Conservation (phyloP, 176 grass and related monocot species). For the Aegilops speltoides region DNA sequence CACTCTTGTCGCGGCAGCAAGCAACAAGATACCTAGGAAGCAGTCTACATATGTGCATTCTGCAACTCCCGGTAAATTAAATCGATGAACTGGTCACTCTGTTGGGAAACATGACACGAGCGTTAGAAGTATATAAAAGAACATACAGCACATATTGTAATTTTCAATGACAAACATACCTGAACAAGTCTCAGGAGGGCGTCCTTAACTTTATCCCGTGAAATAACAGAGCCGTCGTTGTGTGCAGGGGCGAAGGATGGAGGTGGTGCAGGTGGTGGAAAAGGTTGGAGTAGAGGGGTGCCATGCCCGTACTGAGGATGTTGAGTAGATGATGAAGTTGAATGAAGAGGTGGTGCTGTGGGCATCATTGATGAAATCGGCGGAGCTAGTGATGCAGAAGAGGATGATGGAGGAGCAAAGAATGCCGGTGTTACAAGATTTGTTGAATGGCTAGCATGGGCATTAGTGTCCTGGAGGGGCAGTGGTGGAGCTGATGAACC, state of each 20-base stretch:
- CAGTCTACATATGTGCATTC: slow-evolving; percentile 53
- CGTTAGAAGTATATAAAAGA: slow-evolving; percentile 7
- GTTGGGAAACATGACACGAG: slow-evolving; percentile 11
- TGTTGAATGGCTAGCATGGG: slow-evolving; percentile 29
- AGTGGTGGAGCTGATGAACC: slow-evolving; percentile 52
- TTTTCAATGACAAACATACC: slow-evolving; percentile 39
- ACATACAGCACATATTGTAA: background rate
- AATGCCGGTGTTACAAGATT: slow-evolving; percentile 79
- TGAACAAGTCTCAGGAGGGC: slow-evolving; percentile 74
- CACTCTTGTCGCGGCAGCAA: background rate
- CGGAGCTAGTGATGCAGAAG: slow-evolving; percentile 43
- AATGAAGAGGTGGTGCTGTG: slow-evolving; percentile 43
- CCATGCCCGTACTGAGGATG: slow-evolving; percentile 39
- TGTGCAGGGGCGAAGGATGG: slow-evolving; percentile 51
- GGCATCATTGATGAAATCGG: slow-evolving; percentile 40
- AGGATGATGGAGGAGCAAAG: slow-evolving; percentile 60
- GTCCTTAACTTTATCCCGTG: slow-evolving; percentile 74
- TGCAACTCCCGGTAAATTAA: slow-evolving; percentile 62
- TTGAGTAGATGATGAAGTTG: slow-evolving; percentile 32
- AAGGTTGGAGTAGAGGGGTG: slow-evolving; percentile 68
- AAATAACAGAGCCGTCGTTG: slow-evolving; percentile 44
- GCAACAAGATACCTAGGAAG: background rate
- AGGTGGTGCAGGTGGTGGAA: slow-evolving; percentile 65
- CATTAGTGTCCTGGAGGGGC: slow-evolving; percentile 37
- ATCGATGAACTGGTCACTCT: slow-evolving; percentile 78